Base-by-base conservation (phyloP, 1,284 basidiomycete species). In the Anthracocystis panici-leucophaei region DNA sequence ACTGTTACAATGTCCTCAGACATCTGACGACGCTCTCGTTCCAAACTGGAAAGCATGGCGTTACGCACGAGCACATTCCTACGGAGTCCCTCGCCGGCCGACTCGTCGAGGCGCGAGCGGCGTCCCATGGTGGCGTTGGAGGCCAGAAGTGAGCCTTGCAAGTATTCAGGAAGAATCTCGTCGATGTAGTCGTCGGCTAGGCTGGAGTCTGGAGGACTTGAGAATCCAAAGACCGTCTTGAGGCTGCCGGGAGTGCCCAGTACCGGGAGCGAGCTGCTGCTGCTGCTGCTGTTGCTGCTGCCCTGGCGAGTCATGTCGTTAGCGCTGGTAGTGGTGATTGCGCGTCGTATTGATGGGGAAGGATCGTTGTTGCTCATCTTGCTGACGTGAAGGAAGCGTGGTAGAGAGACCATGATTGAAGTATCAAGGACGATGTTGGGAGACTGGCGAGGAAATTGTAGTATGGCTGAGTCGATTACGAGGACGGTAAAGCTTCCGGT, bases 1-100 rank as follows among this genome's bases (percentile, higher is more conserved):
- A 2, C 11, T 3, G 49, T 4, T 10, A 25, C 14, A 3, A 33
- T 21, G 18, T 66, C 72, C 6, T 51, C 48, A 9, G 65, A 54
- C 29, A 59, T 23, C 49, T 70, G 67, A 12, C 67, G 68, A 5
- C 69, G 54, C 48, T 69, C 70, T n/a, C 65, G 57, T 48, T 77
- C 75, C n/a, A 77, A 48, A 52, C 71, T 77, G 23, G 75, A 67
- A 2, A 78, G 65, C 72, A 78, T 75, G 12, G 76, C 72, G 33
- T 78, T 78, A 35, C 76, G 72, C 6, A 78, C 44, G 3, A 78
- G 64, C 11, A 78, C 72, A 41, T 65, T 72, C 45, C 76, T 56
- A 8, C 76, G 68, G 7, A 78, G 69, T 1, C 76, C 72, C 31
- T 75, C 76, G 14, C 76, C 76, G 1, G 76, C 76, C 5, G 76